Evolutionary conservation across 495 filamentous ascomycete genomes (phyloP).

Genomic region (Lepraria neglecta): DNA sequence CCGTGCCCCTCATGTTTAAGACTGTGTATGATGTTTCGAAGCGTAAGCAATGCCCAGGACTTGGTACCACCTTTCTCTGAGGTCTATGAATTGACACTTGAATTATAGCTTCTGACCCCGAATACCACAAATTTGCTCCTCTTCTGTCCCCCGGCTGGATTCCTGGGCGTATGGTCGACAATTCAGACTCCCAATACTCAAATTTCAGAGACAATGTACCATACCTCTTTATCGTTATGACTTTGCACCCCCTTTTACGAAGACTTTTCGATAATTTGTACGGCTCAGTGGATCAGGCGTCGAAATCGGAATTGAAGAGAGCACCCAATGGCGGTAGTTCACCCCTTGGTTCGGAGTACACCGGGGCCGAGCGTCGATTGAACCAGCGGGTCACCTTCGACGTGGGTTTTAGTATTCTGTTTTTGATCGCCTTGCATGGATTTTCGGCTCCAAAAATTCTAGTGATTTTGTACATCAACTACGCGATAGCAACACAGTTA

Average conservation of each 20-base stretch:
- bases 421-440: conserved; percentile 74
- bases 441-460: conserved; percentile 78
- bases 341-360: conserved; percentile 16
- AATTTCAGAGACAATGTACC: conserved; percentile 83
- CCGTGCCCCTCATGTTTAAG: conserved; percentile 87
- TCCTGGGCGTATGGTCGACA: conserved; percentile 87
- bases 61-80: conserved; percentile 13
- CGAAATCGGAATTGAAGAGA: conserved; percentile 1
- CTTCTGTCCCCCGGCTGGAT: conserved; percentile 84
- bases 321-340: conserved; percentile 17
- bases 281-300: conserved; percentile 2
- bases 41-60: conserved; percentile 46
- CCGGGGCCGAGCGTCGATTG: conserved; percentile 56
- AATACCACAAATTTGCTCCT: conserved; percentile 66
- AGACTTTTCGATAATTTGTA: conserved; percentile 53
- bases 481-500: conserved; percentile 61
- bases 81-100: conserved; percentile 6
- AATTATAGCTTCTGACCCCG: conserved; percentile 65
- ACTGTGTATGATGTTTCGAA: conserved; percentile 78
- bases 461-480: conserved; percentile 74
- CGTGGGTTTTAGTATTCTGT: conserved; percentile 70
- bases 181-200: conserved; percentile 84
- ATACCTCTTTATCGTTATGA: conserved; percentile 62
- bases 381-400: conserved; percentile 80
- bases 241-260: conserved; percentile 72